Evolutionary conservation across 78 protist genomes (phyloP), one percentile per base, ranked within the genome.

Genomic region (Emiliania huxleyi): DNA sequence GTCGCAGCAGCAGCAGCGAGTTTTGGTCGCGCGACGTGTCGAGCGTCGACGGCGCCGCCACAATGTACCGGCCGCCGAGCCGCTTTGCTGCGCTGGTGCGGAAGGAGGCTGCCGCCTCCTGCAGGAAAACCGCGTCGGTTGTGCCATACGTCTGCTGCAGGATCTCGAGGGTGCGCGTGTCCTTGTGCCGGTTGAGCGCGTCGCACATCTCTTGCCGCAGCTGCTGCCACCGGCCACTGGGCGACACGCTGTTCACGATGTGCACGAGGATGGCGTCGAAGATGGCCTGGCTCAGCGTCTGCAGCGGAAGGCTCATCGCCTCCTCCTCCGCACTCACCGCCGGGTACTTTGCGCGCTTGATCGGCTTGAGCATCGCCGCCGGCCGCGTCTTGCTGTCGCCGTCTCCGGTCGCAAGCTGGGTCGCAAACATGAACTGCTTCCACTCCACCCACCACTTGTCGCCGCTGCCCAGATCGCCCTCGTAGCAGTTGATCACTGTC

Each of bases 201-300:
- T 37, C 77, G 69, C 93, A 91, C 93, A 91, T 91, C 85, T 71
- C n/a, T 22, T 8, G 33, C 26, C 73, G 93, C 29, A 91, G 81
- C 43, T 1, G 43, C 42, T 91, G 83, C 91, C 91, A 87, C 44
- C 62, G 62, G 8, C 29, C 46, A 3, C 21, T 25, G 1, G 83
- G 37, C 22, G 91, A 89, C 18, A 73, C 92, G 11, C n/a, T 0
- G 81, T 44, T 52, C 29, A 93, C 18, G 21, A 93, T 45, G 90
- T 93, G 95, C 11, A 93, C 45, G 0, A 93, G 88, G 23, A 93
- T 42, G 21, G 95, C 92, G 40, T 93, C 95, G 33, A 93, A 89
- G 22, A 89, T 77, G 46, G 95, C 95, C 56, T 25, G 75, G 1
- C 73, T 87, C 25, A 93, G 46, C 23, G 87, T 87, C 48, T 87